A percentile compares a stretch with the other conserved stretches of the same genome.
These are phyloP conservation scores for Diplodia seriata DNA, from an alignment of 2,329 filamentous ascomycete genomes.

Conservation along the genomic window DNA sequence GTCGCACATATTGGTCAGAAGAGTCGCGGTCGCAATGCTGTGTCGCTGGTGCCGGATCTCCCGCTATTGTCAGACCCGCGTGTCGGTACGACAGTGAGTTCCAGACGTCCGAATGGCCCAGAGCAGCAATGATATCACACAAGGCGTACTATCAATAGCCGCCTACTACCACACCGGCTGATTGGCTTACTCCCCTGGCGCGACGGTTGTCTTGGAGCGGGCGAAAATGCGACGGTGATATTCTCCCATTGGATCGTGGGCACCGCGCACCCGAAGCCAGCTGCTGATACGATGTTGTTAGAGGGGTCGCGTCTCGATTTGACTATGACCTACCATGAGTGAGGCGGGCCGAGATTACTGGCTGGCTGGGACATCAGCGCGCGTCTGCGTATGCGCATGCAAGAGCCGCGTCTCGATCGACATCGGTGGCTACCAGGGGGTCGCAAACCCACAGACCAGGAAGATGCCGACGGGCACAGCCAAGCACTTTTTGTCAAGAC, in stretches of 20 bases:
- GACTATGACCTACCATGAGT: neutral
- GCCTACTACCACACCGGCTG: constrained; percentile 6
- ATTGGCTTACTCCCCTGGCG: constrained; percentile 3
- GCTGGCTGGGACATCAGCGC: neutral
- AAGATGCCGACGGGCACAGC: constrained; percentile 3
- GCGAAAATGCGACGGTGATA: neutral
- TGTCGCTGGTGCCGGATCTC: constrained; percentile 5
- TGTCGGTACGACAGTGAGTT: constrained; percentile 14
- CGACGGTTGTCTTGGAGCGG: constrained; percentile 8
- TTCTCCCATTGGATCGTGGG: constrained; percentile 12
- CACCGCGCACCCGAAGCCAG: constrained; percentile 1
- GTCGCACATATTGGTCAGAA: constrained; percentile 26
- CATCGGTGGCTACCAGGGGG: constrained; percentile 10
- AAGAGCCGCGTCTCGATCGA: constrained; percentile 6
- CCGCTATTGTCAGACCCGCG: constrained; percentile 29
- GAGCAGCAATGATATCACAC: neutral
- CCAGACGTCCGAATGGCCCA: constrained; percentile 19
- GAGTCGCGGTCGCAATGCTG: constrained; percentile 14
- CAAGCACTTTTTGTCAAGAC: constrained; percentile 6
- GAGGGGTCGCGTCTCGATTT: neutral
- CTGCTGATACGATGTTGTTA: neutral
- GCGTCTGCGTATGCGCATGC: constrained; percentile 5
- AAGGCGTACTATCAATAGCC: constrained; percentile 26
- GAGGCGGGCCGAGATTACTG: neutral
- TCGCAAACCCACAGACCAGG: constrained; percentile 12